phyloP scores from a whole-genome alignment of 2,329 filamentous ascomycete species.

The Alternaria metachromatica region DNA sequence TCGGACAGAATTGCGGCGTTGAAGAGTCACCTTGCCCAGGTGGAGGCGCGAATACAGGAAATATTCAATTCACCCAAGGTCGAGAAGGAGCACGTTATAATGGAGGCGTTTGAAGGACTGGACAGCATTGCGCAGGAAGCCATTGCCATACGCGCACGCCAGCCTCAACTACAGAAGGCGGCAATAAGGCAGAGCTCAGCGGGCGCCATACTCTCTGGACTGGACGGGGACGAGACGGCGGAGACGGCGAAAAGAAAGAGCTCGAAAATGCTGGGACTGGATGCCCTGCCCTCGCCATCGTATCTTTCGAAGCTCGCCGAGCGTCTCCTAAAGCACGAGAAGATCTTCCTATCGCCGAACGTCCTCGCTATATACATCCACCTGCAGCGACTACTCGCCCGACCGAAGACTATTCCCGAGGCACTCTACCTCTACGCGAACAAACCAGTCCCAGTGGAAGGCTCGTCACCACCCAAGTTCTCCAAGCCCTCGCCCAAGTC shows the following conservation, averaged over 20 bases:
- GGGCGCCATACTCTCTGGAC: constrained; percentile 41
- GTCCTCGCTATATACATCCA: constrained; percentile 77
- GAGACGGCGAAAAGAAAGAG: constrained; percentile 9
- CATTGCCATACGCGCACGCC: constrained; percentile 37
- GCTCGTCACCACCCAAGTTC: constrained; percentile 56
- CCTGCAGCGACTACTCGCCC: constrained; percentile 75
- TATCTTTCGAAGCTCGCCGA: constrained; percentile 66
- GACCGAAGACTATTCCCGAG: constrained; percentile 77
- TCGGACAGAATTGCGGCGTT: constrained; percentile 30
- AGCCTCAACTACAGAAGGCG: constrained; percentile 28
- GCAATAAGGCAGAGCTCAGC: constrained; percentile 42
- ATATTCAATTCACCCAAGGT: constrained; percentile 38
- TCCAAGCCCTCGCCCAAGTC: constrained; percentile 68
- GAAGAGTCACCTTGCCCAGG: constrained; percentile 29
- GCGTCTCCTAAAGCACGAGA: constrained; percentile 72
- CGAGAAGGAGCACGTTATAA: constrained; percentile 30
- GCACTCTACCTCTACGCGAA: constrained; percentile 82
- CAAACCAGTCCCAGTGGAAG: constrained; percentile 74
- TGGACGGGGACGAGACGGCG: constrained; percentile 30
- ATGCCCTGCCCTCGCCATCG: constrained; percentile 37
- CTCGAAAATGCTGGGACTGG: constrained; percentile 20
- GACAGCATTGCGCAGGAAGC: constrained; percentile 32
- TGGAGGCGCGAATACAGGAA: constrained; percentile 34
- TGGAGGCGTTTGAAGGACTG: constrained; percentile 31
- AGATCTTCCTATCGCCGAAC: constrained; percentile 78